These are phyloP conservation scores for Poa pratensis DNA, from an alignment of 176 grass and related monocot species.

Conservation along the genomic window DNA sequence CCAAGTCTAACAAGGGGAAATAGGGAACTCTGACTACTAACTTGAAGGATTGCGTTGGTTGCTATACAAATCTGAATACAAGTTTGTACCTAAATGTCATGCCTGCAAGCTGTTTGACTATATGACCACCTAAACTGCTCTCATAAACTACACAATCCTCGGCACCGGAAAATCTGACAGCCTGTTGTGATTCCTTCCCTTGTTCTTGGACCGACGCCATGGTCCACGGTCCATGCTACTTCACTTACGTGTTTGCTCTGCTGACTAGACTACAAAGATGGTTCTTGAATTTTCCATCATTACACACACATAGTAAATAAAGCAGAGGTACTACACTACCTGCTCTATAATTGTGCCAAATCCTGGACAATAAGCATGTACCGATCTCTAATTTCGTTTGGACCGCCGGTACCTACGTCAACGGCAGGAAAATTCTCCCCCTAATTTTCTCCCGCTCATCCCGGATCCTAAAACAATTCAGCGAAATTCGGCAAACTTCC, in stretches of 20 bases:
- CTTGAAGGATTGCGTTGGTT: not conserved
- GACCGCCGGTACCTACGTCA: not conserved
- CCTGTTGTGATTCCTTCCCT: not conserved
- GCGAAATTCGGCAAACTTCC: not conserved
- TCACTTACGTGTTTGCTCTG: not conserved
- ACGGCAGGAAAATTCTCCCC: not conserved
- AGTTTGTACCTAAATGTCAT: not conserved
- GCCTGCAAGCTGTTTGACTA: not conserved
- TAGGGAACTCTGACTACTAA: not conserved
- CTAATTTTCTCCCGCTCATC: not conserved
- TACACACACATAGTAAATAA: not conserved
- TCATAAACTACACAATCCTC: not conserved
- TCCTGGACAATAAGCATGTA: not conserved
- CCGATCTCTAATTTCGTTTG: not conserved
- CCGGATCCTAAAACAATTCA: not conserved
- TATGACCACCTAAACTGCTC: not conserved
- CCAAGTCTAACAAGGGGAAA: not conserved
- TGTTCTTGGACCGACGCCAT: not conserved
- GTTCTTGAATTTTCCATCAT: conserved; percentile 13
- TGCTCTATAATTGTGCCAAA: not conserved
- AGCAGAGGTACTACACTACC: not conserved
- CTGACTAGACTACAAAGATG: not conserved
- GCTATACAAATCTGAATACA: not conserved
- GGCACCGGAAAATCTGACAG: not conserved
- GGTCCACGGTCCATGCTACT: not conserved